A percentile compares a stretch with the other conserved stretches of the same genome.
phyloP scores from a whole-genome alignment of 2,329 filamentous ascomycete genomes.

The Tolypocladium sp. region DNA sequence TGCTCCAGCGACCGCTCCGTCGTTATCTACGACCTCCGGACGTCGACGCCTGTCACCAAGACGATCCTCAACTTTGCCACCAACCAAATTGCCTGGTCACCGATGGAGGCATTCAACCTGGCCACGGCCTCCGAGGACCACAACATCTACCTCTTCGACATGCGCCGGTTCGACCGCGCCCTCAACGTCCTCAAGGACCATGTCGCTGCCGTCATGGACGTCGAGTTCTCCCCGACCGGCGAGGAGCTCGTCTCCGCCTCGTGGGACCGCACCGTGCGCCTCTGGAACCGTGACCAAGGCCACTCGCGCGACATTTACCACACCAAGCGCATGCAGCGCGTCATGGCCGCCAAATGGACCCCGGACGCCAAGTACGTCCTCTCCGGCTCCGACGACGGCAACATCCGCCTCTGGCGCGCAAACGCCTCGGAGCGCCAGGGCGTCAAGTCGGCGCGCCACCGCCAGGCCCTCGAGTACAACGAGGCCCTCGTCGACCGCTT shows the following conservation, averaged over 20 bases:
- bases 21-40: conserved; percentile 86
- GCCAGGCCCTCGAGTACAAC: conserved; percentile 88
- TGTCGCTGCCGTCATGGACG: conserved; percentile 86
- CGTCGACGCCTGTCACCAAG: conserved; percentile 72
- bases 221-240: conserved; percentile 90
- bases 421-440: conserved; percentile 76
- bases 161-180: conserved; percentile 79
- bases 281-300: conserved; percentile 74
- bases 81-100: conserved; percentile 86
- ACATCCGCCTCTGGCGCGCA: conserved; percentile 77
- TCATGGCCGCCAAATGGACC: conserved; percentile 77
- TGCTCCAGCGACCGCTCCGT: conserved; percentile 78
- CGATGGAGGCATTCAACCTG: conserved; percentile 94
- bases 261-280: conserved; percentile 74
- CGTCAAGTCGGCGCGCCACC: conserved; percentile 75
- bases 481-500: conserved; percentile 75
- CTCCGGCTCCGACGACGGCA: conserved; percentile 88
- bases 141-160: conserved; percentile 82
- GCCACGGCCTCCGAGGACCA: conserved; percentile 92
- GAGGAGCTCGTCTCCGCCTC: conserved; percentile 87
- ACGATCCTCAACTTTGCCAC: conserved; percentile 73
- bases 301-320: conserved; percentile 92
- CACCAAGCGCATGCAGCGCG: conserved; percentile 95
- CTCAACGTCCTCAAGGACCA: conserved; percentile 87
- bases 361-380: conserved; percentile 86